A percentile compares a stretch with the other conserved stretches of the same genome.
Conservation (phyloP, 2,329 filamentous ascomycete genomes). For the Xylaria multiplex region DNA sequence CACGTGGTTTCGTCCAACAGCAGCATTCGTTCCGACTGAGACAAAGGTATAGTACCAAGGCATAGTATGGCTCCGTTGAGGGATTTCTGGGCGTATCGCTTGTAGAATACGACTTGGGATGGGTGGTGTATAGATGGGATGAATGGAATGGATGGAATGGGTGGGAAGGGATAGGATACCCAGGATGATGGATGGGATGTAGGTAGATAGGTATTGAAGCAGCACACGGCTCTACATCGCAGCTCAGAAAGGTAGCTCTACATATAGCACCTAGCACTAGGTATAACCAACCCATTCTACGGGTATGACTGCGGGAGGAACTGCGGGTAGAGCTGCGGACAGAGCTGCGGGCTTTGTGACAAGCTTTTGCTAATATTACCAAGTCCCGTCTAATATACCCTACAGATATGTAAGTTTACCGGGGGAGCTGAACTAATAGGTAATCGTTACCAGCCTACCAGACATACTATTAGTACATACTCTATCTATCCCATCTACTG, state of each 20-base stretch:
- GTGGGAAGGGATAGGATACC: no score
- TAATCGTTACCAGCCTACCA: no score
- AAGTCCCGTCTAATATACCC: constrained; percentile 23
- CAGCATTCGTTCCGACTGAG: constrained; percentile 33
- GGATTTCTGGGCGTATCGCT: constrained; percentile 30
- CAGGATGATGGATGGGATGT: no score
- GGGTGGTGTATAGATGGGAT: constrained; percentile 20
- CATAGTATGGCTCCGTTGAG: constrained; percentile 27
- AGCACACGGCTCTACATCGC: not conserved
- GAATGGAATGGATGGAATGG: no score
- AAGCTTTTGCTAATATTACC: constrained; percentile 32
- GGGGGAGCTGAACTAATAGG: constrained; percentile 5
- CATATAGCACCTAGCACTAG: no score
- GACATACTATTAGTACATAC: no score
- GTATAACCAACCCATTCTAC: no score
- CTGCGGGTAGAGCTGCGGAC: not conserved
- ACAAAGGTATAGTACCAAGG: constrained; percentile 11
- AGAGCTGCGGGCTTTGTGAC: constrained; percentile 14
- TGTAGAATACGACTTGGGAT: constrained; percentile 19
- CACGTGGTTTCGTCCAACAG: constrained; percentile 34
- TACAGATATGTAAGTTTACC: not conserved
- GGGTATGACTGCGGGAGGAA: no score
- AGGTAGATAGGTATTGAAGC: constrained; percentile 10
- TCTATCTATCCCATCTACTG: not conserved
- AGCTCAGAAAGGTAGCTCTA: no score